These are phyloP conservation scores for Mallotus repandus DNA, from an alignment of 441 rosid genomes.

Conservation along the genomic window DNA sequence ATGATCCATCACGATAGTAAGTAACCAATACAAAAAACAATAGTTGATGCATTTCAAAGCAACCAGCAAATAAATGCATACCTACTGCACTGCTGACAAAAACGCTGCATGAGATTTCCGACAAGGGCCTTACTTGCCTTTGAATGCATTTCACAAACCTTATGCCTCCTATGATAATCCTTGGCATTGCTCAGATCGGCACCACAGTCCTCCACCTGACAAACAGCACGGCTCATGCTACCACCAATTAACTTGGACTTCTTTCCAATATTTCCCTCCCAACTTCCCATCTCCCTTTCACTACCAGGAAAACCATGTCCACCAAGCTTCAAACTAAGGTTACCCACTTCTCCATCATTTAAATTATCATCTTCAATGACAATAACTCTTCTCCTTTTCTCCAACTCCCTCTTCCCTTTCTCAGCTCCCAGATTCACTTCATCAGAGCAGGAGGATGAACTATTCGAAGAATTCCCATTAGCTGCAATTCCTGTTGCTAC, in stretches of 20 bases:
- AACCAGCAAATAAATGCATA: conserved; percentile 28
- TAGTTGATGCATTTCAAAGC: not conserved
- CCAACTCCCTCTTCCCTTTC: conserved; percentile 57
- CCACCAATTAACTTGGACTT: conserved; percentile 65
- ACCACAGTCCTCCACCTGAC: conserved; percentile 94
- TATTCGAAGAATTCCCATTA: conserved; percentile 60
- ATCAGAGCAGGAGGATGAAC: conserved; percentile 80
- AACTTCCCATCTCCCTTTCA: conserved; percentile 42
- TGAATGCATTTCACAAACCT: conserved; percentile 96
- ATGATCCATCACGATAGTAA: not conserved
- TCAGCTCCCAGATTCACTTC: conserved; percentile 55
- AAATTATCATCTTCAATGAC: conserved; percentile 49
- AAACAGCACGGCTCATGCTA: conserved; percentile 58
- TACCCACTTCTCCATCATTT: conserved; percentile 43
- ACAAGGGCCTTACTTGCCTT: conserved; percentile 89
- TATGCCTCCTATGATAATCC: conserved; percentile 95
- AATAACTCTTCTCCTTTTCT: conserved; percentile 77
- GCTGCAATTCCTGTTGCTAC: conserved; percentile 35
- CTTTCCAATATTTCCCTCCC: conserved; percentile 62
- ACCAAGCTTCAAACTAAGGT: conserved; percentile 68
- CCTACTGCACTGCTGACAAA: conserved; percentile 99
- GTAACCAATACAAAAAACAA: not conserved
- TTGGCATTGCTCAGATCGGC: conserved; percentile 87
- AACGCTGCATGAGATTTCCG: conserved; percentile 88
- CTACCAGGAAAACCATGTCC: conserved; percentile 46